Conservation (phyloP, 2,329 filamentous ascomycete genomes). For the Diplodia intermedia region DNA sequence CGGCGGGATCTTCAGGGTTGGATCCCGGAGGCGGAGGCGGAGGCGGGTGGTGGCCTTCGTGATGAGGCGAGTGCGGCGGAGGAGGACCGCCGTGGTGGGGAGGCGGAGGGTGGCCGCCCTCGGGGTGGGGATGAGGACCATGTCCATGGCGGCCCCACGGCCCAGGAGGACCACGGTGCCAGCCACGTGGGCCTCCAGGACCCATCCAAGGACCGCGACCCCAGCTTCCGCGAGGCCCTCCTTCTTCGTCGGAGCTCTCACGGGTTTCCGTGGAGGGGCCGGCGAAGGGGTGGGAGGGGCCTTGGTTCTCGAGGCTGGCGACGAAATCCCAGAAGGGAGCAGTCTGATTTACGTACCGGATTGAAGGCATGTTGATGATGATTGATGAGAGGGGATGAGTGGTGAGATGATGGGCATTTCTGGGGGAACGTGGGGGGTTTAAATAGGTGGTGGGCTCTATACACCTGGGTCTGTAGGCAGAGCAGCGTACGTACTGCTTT, state of each 20-base stretch:
- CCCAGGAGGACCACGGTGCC: constrained; percentile 36
- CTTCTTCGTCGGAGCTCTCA: constrained; percentile 37
- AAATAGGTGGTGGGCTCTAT: constrained; percentile 18
- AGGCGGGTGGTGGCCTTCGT: constrained; percentile 35
- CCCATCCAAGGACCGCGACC: constrained; percentile 41
- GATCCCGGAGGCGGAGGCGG: constrained; percentile 15
- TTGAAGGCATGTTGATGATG: constrained; percentile 57
- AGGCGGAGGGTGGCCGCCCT: constrained; percentile 38
- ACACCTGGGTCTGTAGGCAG: constrained; percentile 20
- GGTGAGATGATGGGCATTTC: constrained; percentile 14
- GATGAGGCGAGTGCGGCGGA: constrained; percentile 33
- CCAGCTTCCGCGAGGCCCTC: constrained; percentile 43
- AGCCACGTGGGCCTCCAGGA: constrained; percentile 35
- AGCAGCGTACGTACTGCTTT: constrained; percentile 26
- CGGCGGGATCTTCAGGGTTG: constrained; percentile 28
- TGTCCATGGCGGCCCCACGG: constrained; percentile 35
- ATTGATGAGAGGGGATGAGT: constrained; percentile 11
- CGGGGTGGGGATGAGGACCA: constrained; percentile 20
- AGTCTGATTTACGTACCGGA: constrained; percentile 60
- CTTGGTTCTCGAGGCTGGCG: constrained; percentile 57
- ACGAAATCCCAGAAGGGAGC: constrained; percentile 65
- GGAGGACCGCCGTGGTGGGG: constrained; percentile 31
- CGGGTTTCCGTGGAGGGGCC: constrained; percentile 40
- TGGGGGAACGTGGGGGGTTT: not conserved
- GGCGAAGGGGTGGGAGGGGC: constrained; percentile 52